Conservation (phyloP, 2,329 filamentous ascomycete genomes). For the Penicillium sp. region DNA sequence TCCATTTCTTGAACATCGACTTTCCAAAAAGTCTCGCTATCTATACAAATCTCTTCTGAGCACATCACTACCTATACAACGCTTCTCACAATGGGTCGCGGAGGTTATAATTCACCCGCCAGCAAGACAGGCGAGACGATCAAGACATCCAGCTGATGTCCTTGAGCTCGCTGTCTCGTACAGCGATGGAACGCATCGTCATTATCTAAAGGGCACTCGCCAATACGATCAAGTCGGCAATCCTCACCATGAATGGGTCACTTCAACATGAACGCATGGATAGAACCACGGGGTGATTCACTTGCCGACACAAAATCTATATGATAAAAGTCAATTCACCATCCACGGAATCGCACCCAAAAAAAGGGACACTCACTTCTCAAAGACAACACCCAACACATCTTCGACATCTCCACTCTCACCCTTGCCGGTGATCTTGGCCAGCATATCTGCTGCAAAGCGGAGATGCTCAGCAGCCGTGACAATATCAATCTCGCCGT, state of each 20-base stretch:
- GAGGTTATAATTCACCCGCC: constrained; percentile 23
- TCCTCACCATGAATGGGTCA: not conserved
- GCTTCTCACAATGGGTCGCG: constrained; percentile 36
- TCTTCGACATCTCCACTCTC: constrained; percentile 90
- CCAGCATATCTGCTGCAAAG: constrained; percentile 74
- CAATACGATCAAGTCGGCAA: not conserved
- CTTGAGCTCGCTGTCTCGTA: not conserved
- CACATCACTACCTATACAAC: constrained; percentile 2
- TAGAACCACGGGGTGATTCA: constrained; percentile 24
- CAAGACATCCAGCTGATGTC: not conserved
- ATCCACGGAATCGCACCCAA: constrained; percentile 4
- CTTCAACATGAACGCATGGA: not conserved
- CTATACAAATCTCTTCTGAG: not conserved
- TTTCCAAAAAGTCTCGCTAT: not conserved
- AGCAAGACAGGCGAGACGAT: constrained; percentile 1
- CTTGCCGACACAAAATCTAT: constrained; percentile 59
- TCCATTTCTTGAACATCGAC: not conserved
- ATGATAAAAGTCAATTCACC: constrained; percentile 13
- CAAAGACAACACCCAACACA: constrained; percentile 93
- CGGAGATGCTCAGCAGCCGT: constrained; percentile 86
- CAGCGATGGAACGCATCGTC: not conserved
- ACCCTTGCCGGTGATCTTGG: constrained; percentile 81
- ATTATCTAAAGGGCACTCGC: not conserved
- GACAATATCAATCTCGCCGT: constrained; percentile 68
- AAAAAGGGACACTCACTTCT: constrained; percentile 65